These are phyloP conservation scores for Xylaria polymorpha DNA, from an alignment of 2,329 filamentous ascomycete species.

Conservation along the genomic window DNA sequence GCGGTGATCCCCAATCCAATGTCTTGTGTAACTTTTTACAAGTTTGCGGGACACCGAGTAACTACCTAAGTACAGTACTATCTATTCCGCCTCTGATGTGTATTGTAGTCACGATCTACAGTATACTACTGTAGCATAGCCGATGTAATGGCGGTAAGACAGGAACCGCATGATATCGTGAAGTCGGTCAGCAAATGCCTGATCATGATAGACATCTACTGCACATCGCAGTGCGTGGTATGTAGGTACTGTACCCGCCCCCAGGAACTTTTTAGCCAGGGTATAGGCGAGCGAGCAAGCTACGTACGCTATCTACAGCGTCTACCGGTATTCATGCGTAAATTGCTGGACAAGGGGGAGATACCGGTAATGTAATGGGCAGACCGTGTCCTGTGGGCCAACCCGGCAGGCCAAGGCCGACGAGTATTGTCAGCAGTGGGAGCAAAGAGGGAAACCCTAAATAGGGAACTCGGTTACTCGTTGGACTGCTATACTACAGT, in stretches of 20 bases:
- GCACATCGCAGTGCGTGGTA: background rate
- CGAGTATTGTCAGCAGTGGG: constrained; percentile 21
- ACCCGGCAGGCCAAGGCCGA: constrained; percentile 35
- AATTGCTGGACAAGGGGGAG: constrained; percentile 19
- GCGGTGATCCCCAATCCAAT: constrained; percentile 33
- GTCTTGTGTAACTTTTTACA: constrained; percentile 22
- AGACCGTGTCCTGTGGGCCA: constrained; percentile 25
- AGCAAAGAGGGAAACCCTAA: constrained; percentile 28
- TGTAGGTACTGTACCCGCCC: constrained; percentile 8
- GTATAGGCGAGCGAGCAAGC: constrained; percentile 3
- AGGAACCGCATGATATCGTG: constrained; percentile 17
- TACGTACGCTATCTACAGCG: background rate
- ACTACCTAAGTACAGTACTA: too few species aligned
- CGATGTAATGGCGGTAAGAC: constrained; percentile 38
- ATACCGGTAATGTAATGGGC: constrained; percentile 9
- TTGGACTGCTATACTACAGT: background rate
- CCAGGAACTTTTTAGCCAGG: constrained; percentile 18
- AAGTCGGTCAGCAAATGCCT: constrained; percentile 38
- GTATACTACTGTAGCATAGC: background rate
- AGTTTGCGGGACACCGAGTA: constrained; percentile 27
- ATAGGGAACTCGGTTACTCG: constrained; percentile 28
- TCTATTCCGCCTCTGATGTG: constrained; percentile 27
- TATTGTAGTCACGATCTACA: constrained; percentile 11
- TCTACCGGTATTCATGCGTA: constrained; percentile 32
- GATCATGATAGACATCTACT: constrained; percentile 20